Evolutionary conservation across 2,329 filamentous ascomycete species (phyloP).

Genomic region (Talaromyces marneffei): DNA sequence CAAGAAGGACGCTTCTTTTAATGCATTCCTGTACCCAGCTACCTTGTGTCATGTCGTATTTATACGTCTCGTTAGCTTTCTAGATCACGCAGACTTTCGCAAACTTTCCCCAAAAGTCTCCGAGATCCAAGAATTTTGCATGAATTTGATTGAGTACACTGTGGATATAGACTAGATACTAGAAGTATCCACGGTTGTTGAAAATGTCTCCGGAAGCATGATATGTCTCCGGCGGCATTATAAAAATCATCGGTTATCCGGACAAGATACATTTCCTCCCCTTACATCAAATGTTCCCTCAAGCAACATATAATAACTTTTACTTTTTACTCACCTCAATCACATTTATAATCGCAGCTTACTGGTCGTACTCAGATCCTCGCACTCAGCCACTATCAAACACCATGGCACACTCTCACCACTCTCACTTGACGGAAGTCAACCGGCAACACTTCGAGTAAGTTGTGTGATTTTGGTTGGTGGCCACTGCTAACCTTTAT

Average conservation of each 20-base stretch:
- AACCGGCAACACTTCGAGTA: constrained; percentile 39
- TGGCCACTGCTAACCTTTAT: neutral
- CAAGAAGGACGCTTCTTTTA: neutral
- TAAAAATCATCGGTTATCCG: neutral
- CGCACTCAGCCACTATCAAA: neutral
- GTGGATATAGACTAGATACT: neutral
- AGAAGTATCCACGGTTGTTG: neutral
- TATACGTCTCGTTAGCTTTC: neutral
- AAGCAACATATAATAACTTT: neutral
- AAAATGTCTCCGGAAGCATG: neutral
- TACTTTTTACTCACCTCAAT: neutral
- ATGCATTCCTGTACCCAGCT: neutral
- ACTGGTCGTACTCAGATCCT: neutral
- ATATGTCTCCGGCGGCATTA: neutral
- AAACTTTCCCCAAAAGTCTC: constrained; percentile 8
- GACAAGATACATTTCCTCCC: neutral
- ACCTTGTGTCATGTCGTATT: neutral
- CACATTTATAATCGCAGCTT: neutral
- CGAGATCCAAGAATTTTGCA: neutral
- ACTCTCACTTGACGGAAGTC: neutral
- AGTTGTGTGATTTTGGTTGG: constrained; percentile 17
- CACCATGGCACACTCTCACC: constrained; percentile 21
- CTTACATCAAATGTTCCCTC: neutral
- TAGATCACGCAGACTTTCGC: neutral
- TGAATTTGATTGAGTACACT: neutral